A percentile compares a stretch with the other conserved stretches of the same genome.
Conservation (phyloP, 345 rosid genomes). For the Eucalyptus pauciflora region DNA sequence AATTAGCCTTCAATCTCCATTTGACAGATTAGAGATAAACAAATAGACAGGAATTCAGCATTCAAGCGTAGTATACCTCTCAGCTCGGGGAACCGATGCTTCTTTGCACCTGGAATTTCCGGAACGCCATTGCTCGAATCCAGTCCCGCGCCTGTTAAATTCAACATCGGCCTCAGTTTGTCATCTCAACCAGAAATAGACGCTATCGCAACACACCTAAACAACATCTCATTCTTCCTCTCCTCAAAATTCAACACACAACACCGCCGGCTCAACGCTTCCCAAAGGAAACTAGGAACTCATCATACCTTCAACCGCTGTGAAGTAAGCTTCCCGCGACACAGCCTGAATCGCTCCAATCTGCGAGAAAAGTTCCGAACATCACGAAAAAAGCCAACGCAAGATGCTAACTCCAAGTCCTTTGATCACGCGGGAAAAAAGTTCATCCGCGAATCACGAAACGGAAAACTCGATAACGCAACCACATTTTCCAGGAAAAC, state of each 20-base stretch:
- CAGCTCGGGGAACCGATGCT: conserved; percentile 49
- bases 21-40: not conserved
- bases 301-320: conserved; percentile 44
- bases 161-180: not conserved
- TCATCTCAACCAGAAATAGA: not conserved
- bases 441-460: not conserved
- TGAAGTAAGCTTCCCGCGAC: conserved; percentile 64
- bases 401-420: not conserved
- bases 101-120: conserved; percentile 24
- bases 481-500: not conserved
- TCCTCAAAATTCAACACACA: not conserved
- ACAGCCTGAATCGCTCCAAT: conserved; percentile 86
- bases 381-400: not conserved
- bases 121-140: conserved; percentile 30
- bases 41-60: not conserved
- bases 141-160: conserved; percentile 24
- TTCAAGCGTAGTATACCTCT: conserved; percentile 17
- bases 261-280: not conserved
- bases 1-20: not conserved
- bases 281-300: not conserved
- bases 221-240: accelerated
- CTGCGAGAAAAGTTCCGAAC: conserved; percentile 6
- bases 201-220: not conserved
- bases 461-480: not conserved
- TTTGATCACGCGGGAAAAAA: not conserved